A percentile compares a stretch with the other conserved stretches of the same genome.
Conservation (phyloP, 495 filamentous ascomycete species). For the Talaromyces ruber region DNA sequence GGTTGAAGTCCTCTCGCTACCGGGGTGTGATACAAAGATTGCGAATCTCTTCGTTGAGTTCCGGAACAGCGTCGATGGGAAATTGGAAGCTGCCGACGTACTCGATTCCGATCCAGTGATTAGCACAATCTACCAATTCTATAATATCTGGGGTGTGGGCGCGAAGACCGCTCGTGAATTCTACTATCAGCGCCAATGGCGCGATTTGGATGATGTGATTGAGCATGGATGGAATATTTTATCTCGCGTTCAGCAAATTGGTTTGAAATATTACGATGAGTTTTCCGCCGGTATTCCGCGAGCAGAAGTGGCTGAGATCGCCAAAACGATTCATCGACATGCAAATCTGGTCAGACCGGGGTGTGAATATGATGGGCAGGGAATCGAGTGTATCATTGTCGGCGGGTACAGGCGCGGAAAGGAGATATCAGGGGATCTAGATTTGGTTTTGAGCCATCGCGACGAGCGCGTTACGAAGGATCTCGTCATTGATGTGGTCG, state of each 20-base stretch:
- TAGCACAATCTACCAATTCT: constrained; percentile 57
- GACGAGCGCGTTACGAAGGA: constrained; percentile 55
- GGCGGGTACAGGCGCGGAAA: constrained; percentile 87
- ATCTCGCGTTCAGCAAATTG: constrained; percentile 80
- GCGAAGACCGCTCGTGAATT: constrained; percentile 75
- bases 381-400: constrained; percentile 65
- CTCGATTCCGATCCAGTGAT: constrained; percentile 57
- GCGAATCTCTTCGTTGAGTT: constrained; percentile 73
- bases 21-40: constrained; percentile 76
- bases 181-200: constrained; percentile 69
- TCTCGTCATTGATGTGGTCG: constrained; percentile 60
- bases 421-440: constrained; percentile 64
- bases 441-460: constrained; percentile 75
- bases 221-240: constrained; percentile 72
- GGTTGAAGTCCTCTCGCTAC: constrained; percentile 60
- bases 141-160: constrained; percentile 85
- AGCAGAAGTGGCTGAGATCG: constrained; percentile 65
- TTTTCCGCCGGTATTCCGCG: constrained; percentile 65
- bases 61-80: constrained; percentile 43
- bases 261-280: constrained; percentile 92
- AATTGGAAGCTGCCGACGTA: constrained; percentile 52
- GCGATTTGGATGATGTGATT: constrained; percentile 72
- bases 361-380: constrained; percentile 16
- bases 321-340: constrained; percentile 47
- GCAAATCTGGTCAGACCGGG: constrained; percentile 42